Conservation (phyloP, 331 rosid genomes). For the Stylosanthes scabra region DNA sequence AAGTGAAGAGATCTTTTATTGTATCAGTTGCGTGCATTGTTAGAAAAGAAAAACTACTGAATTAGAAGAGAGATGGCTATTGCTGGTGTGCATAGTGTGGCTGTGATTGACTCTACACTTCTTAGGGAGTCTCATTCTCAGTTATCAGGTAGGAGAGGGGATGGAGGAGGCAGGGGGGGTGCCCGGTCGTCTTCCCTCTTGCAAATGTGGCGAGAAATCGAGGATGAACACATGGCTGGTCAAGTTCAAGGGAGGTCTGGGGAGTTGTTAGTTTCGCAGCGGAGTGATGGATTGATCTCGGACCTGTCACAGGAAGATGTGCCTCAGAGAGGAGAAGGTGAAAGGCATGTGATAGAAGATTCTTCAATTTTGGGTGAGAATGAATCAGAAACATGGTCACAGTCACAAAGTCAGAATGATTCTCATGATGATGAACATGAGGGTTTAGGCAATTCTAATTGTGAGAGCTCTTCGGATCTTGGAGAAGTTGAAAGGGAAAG, state of each 20-base stretch:
- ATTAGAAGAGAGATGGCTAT: constrained; percentile 73
- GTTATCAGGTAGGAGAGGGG: constrained; percentile 56
- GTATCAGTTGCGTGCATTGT: no score
- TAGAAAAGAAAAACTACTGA: neutral
- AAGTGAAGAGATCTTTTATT: constrained; percentile 38
- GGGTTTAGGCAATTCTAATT: constrained; percentile 57
- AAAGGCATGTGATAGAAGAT: constrained; percentile 52
- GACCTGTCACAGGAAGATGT: constrained; percentile 52
- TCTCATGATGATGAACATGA: constrained; percentile 71
- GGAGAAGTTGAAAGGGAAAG: constrained; percentile 90
- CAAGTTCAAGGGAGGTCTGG: constrained; percentile 68
- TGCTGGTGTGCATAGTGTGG: constrained; percentile 82
- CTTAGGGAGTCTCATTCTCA: constrained; percentile 75
- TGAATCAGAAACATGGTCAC: constrained; percentile 78
- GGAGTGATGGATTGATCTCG: constrained; percentile 51
- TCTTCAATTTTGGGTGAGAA: constrained; percentile 59
- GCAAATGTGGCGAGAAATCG: constrained; percentile 87
- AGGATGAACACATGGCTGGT: constrained; percentile 80
- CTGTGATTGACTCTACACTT: constrained; percentile 77
- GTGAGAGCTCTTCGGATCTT: constrained; percentile 70
- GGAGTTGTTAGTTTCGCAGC: constrained; percentile 58
- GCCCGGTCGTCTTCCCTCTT: constrained; percentile 71
- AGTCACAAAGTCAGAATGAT: constrained; percentile 68
- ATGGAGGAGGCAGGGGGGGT: constrained; percentile 62
- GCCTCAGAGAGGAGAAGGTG: constrained; percentile 48